phyloP scores from a whole-genome alignment of 345 rosid species.

The Syzygium oleosum region DNA sequence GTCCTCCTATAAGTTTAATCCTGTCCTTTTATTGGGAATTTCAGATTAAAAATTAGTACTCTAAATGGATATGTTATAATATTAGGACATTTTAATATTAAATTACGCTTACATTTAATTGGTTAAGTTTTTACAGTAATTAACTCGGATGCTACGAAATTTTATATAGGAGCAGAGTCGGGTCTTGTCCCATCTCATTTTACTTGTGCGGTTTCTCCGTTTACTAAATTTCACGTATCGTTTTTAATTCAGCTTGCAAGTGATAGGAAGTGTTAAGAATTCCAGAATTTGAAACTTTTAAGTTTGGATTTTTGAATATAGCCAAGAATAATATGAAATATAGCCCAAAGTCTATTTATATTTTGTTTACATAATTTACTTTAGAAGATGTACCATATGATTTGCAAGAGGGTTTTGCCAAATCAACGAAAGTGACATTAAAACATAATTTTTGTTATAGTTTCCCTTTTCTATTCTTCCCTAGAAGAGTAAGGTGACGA shows the following conservation, averaged over 20 bases:
- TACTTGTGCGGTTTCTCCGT: no score
- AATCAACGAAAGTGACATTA: background rate
- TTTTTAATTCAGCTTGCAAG: no score
- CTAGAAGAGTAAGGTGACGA: background rate
- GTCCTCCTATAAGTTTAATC: background rate
- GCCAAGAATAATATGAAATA: background rate
- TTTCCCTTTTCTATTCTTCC: background rate
- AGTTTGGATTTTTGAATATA: background rate
- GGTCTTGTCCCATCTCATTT: no score
- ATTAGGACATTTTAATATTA: no score
- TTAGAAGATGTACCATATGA: background rate
- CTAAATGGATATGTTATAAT: background rate
- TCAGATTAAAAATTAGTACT: background rate
- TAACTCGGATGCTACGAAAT: no score
- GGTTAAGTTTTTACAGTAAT: no score
- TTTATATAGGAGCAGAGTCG: no score
- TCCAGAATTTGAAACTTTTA: background rate
- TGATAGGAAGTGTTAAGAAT: background rate
- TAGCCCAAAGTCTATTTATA: background rate
- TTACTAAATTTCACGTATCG: no score
- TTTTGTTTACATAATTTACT: background rate
- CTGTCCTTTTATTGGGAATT: background rate
- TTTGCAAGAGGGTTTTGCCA: background rate
- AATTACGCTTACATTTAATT: no score
- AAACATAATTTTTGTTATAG: background rate